Evolutionary conservation across 78 protist species (phyloP), one percentile per base, ranked within the genome.

Genomic region (Reticulomyxa filosa): DNA sequence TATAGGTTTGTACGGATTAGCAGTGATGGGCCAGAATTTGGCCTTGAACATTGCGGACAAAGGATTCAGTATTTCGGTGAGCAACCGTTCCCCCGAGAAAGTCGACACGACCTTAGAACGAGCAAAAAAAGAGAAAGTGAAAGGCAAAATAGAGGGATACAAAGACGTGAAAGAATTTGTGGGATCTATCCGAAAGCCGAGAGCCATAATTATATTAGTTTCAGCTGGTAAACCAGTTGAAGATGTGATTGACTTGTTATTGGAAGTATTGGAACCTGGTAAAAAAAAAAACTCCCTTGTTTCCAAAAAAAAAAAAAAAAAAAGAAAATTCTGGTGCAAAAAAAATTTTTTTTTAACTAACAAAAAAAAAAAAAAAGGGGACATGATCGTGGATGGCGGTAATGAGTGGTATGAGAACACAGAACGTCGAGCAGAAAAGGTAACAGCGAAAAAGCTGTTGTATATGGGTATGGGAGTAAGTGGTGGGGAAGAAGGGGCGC

Each of bases 401-500:
- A 93, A 93, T 84, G 72, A 73, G 13, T 61, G 59, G 48, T 93
- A 71, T 75, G 70, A 36, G 10, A 77, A 87, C 67, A 57, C 92
- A 4, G 69, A 66, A 32, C 75, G 87, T 23, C 80, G 95, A 22
- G 61, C 68, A 13, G 46, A 57, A 48, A 72, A 62, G 13, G 68
- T 84, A 20, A 78, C 38, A 22, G 38, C 6, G 29, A 72, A 71
- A 57, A 89, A 88, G 30, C 2, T 89, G 20, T 67, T 29, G 23
- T 89, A 62, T 70, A 33, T 87, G 33, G 98, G 96, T 20, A 51
- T 71, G 38, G 98, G 98, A 57, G 92, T 93, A 26, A 76, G 86
- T 17, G 98, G 98, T 37, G 98, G 98, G 39, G 98, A 93, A 57
- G 91, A 83, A 62, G 96, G 96, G 33, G 97, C 97, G 25, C 80